Base-by-base conservation (phyloP, 2,329 filamentous ascomycete genomes). In the Apiospora arundinis region DNA sequence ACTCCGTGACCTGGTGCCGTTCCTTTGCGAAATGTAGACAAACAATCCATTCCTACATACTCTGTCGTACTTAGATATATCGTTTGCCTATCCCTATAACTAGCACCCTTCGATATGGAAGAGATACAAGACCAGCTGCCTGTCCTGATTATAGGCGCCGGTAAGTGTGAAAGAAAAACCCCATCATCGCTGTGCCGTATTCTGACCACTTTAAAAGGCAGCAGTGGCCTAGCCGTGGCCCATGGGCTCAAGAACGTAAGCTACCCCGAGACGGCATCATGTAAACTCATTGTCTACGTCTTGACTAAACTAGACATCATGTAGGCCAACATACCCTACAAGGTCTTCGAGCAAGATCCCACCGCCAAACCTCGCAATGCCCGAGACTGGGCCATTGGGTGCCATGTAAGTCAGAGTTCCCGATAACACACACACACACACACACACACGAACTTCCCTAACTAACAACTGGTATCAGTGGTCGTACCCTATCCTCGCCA, bases 351-450 rank as follows among this genome's bases (percentile, higher is more conserved):
- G 71, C 70, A 71, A 44, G 74, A 76, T 28, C 21, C 67, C 5
- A 28, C 70, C 7, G 69, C 74, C 28, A 49, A 69, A 1, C 67
- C 73, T n/a, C 71, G 72, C 37, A 72, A 72, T 28, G 69, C 69
- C n/a, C 75, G 77, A 14, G 77, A 78, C 70, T 78, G 77, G 77
- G 76, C 74, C 2, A 70, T 78, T 3, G 75, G 73, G 23, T 76
- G 74, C 60, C 76, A 73, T 69, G 71, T 72, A 67, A 66, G 71
- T 70, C 32, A 11, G n/a, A 18, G 5, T 16, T 18, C 23, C 32
- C 32, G 6, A 32, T 32, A 32, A 32, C 18, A 60, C 52, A 32
- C 18, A 63, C 28, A 32, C 52, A 52, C 28, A 56, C 14, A 23
- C 21, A 6, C 46, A 23, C 14, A 56, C 9, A 28, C 23, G 32